These are phyloP conservation scores for Apiotrichum sp. DNA, from an alignment of 1,284 basidiomycete species.

Conservation along the genomic window DNA sequence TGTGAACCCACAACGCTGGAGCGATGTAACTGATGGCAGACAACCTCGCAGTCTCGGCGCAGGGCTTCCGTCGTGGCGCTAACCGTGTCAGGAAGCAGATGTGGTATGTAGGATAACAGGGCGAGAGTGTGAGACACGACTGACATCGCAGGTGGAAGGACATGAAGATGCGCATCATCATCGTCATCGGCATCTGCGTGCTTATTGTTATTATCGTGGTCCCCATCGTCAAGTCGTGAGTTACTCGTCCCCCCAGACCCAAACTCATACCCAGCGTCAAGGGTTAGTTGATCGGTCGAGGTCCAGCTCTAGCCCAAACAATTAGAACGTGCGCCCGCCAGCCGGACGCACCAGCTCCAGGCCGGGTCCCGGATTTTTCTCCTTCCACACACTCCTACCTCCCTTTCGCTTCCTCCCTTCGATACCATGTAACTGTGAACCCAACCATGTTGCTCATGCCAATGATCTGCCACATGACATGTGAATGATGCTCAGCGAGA, in stretches of 20 bases:
- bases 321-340: no score
- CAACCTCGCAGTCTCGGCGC: slow-evolving; percentile 95
- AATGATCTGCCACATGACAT: no score
- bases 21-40: slow-evolving; percentile 52
- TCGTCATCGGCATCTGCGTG: slow-evolving; percentile 75
- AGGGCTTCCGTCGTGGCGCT: slow-evolving; percentile 94
- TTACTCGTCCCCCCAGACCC: background rate
- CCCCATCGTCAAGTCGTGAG: slow-evolving; percentile 71
- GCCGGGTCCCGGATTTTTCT: no score
- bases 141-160: slow-evolving; percentile 77
- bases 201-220: slow-evolving; percentile 91
- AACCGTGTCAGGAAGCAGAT: slow-evolving; percentile 96
- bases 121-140: slow-evolving; percentile 12
- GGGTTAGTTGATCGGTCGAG: slow-evolving; percentile 1
- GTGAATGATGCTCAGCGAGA: no score
- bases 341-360: no score
- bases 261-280: slow-evolving; percentile 7
- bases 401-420: no score
- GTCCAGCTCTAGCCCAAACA: no score
- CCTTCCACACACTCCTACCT: no score
- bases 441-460: no score
- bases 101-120: slow-evolving; percentile 51
- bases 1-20: slow-evolving; percentile 34
- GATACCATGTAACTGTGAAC: no score
- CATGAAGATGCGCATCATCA: slow-evolving; percentile 67